These are phyloP conservation scores for Goniomonas avonlea DNA, from an alignment of 78 protist genomes.

Conservation along the genomic window DNA sequence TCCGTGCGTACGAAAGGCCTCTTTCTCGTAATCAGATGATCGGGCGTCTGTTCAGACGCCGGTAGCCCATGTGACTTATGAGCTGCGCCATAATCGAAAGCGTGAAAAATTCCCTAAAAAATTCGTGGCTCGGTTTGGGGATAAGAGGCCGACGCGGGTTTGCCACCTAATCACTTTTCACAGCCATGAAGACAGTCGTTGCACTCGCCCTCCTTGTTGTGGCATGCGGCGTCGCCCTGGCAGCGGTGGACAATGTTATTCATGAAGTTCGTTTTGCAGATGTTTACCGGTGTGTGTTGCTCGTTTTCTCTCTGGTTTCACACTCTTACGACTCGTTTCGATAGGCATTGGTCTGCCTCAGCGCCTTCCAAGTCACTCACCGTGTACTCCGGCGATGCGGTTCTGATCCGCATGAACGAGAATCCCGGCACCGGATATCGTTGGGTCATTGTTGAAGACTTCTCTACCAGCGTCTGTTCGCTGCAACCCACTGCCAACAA, in stretches of 20 bases:
- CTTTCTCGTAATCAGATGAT: too few species aligned
- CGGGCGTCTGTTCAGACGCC: too few species aligned
- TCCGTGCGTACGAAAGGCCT: too few species aligned
- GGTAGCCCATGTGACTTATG: too few species aligned
- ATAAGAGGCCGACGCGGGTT: too few species aligned
- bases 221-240: too few species aligned
- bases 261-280: neutral
- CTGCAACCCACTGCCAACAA: neutral
- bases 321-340: neutral
- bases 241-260: neutral
- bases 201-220: too few species aligned
- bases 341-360: constrained; percentile 2
- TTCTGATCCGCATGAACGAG: constrained; percentile 17
- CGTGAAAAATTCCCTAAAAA: too few species aligned
- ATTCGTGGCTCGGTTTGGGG: too few species aligned
- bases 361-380: neutral
- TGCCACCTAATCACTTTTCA: too few species aligned
- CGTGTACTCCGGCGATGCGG: neutral
- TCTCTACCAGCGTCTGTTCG: neutral
- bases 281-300: neutral
- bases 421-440: constrained; percentile 10
- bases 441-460: neutral
- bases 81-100: too few species aligned
- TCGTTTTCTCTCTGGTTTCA: neutral
- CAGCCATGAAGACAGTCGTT: too few species aligned